Conservation (phyloP, 495 filamentous ascomycete species). For the Daldinia caldariorum region DNA sequence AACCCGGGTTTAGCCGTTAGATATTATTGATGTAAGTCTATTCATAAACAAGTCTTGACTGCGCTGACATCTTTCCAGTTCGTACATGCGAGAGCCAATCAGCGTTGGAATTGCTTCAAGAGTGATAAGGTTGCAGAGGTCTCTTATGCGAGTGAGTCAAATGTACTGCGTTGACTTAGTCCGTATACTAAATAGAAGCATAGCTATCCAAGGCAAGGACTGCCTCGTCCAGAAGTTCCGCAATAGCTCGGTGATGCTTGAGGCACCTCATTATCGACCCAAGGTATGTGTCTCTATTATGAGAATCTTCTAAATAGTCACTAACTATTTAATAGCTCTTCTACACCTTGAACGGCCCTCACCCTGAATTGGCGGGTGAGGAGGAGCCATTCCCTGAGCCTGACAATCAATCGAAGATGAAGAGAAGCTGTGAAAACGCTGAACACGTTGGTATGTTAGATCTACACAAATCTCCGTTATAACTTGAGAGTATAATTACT, state of each 20-base stretch:
- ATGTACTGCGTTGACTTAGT: background rate
- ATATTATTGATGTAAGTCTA: slow-evolving; percentile 73
- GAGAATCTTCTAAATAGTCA: slow-evolving; percentile 22
- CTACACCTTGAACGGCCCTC: slow-evolving; percentile 56
- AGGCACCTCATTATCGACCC: slow-evolving; percentile 80
- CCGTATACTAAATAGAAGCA: slow-evolving; percentile 30
- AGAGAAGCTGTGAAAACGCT: slow-evolving; percentile 83
- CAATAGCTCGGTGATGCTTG: slow-evolving; percentile 94
- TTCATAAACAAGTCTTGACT: background rate
- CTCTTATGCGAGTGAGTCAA: slow-evolving; percentile 86
- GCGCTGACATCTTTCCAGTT: slow-evolving; percentile 66
- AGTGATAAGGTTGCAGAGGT: slow-evolving; percentile 88
- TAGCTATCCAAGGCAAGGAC: slow-evolving; percentile 90
- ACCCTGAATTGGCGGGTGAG: slow-evolving; percentile 55
- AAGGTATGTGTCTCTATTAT: slow-evolving; percentile 64
- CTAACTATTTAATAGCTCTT: slow-evolving; percentile 57
- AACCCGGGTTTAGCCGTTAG: slow-evolving; percentile 65
- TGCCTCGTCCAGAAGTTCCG: slow-evolving; percentile 93
- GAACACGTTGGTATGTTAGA: slow-evolving; percentile 77
- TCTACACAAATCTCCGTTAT: too few species aligned
- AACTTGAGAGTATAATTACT: slow-evolving; percentile 11
- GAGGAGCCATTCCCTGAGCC: slow-evolving; percentile 80
- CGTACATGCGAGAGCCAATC: slow-evolving; percentile 73
- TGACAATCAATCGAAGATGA: slow-evolving; percentile 86
- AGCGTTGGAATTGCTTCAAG: slow-evolving; percentile 84